Evolutionary conservation across 2,329 filamentous ascomycete genomes (phyloP).

Genomic region (Lecanicillium sp.): DNA sequence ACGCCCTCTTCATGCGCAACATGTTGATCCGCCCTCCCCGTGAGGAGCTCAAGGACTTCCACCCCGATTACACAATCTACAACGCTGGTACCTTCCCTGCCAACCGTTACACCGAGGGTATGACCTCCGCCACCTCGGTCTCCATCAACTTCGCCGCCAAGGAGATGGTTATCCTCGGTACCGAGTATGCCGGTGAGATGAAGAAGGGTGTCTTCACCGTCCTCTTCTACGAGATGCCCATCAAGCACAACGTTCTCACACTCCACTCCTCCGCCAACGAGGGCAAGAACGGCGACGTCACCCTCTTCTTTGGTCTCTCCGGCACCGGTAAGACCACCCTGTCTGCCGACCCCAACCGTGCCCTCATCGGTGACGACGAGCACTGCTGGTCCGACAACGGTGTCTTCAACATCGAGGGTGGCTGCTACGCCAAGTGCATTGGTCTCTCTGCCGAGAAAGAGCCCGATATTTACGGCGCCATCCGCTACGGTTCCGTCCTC

Average conservation of each 20-base stretch:
- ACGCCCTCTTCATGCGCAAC: conserved; percentile 99
- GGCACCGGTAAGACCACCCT: conserved; percentile 98
- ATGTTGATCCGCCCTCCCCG: conserved; percentile 94
- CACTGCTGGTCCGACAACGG: conserved; percentile 98
- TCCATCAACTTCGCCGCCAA: conserved; percentile 99
- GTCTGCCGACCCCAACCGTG: conserved; percentile 93
- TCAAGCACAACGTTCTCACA: conserved; percentile 98
- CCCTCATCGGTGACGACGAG: conserved; percentile 96
- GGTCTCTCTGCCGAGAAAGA: conserved; percentile 98
- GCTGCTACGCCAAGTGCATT: conserved; percentile 98
- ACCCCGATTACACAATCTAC: conserved; percentile 99
- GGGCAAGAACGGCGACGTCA: conserved; percentile 89
- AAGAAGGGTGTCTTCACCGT: conserved; percentile 99
- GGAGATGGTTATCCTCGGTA: conserved; percentile 99
- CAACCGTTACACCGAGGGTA: conserved; percentile 95
- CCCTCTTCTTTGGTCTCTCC: conserved; percentile 97
- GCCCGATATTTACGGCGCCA: conserved; percentile 93
- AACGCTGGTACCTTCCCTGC: conserved; percentile 98
- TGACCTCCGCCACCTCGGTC: conserved; percentile 97
- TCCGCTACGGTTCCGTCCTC: conserved; percentile 92
- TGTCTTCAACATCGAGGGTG: conserved; percentile 99
- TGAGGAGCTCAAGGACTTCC: conserved; percentile 94
- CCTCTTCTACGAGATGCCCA: conserved; percentile 99
- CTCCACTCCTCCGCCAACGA: conserved; percentile 98
- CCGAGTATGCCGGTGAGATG: conserved; percentile 92